These are phyloP conservation scores for Pseudogymnoascus sp. DNA, from an alignment of 2,329 filamentous ascomycete genomes.

Conservation along the genomic window DNA sequence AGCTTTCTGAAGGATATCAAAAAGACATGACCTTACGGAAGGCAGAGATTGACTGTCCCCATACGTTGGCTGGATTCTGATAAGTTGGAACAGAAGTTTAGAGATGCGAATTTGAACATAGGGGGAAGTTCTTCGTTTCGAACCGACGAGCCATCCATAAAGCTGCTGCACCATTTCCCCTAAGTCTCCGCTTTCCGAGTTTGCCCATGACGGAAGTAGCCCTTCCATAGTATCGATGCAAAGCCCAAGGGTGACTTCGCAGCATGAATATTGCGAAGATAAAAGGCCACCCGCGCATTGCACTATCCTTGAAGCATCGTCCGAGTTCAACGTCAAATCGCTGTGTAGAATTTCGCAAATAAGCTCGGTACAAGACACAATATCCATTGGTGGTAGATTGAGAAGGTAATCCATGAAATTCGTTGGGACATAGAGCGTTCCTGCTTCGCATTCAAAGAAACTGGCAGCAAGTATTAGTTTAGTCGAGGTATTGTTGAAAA, in stretches of 20 bases:
- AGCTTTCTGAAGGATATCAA: conserved; percentile 61
- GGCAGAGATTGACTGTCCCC: conserved; percentile 34
- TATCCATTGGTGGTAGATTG: conserved; percentile 42
- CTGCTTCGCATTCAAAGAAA: conserved; percentile 16
- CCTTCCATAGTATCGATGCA: conserved; percentile 61
- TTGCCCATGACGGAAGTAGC: conserved; percentile 21
- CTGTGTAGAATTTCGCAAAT: conserved; percentile 46
- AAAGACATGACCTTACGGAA: conserved; percentile 60
- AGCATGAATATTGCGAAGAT: conserved; percentile 55
- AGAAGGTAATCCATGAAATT: conserved; percentile 44
- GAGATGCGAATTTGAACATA: conserved; percentile 60
- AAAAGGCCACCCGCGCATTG: conserved; percentile 45
- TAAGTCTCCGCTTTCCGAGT: conserved; percentile 42
- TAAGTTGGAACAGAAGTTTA: conserved; percentile 59
- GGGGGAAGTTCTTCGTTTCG: conserved; percentile 61
- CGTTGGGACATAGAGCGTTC: conserved; percentile 39
- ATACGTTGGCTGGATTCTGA: conserved; percentile 61
- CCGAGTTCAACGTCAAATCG: conserved; percentile 42
- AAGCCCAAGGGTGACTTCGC: conserved; percentile 62
- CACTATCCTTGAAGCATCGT: conserved; percentile 41
- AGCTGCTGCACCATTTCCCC: conserved; percentile 63
- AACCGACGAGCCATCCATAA: conserved; percentile 68
- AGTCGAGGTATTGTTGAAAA: conserved; percentile 19
- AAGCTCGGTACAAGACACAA: conserved; percentile 44
- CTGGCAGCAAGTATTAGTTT: conserved; percentile 21